phyloP scores from a whole-genome alignment of 805 yeast genomes.

The Kurtzmaniella cleridarum region DNA sequence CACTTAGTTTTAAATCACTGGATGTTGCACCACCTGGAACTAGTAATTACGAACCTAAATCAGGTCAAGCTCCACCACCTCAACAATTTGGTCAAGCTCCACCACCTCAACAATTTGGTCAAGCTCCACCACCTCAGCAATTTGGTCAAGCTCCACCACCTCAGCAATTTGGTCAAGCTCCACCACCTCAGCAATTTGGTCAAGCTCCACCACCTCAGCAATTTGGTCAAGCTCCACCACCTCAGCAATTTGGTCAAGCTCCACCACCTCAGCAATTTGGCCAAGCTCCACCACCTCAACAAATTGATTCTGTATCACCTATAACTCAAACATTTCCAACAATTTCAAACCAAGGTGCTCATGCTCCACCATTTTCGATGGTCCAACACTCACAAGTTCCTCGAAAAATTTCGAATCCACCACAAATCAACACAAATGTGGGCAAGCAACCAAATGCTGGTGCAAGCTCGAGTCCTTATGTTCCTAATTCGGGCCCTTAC shows the following conservation, averaged over 20 bases:
- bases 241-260: background rate
- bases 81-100: conserved; percentile 3
- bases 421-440: conserved; percentile 19
- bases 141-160: conserved; percentile 4
- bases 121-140: conserved; percentile 1
- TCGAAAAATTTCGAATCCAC: conserved; percentile 6
- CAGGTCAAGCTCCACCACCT: conserved; percentile 4
- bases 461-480: conserved; percentile 33
- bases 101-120: conserved; percentile 1
- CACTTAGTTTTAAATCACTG: conserved; percentile 2
- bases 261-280: background rate
- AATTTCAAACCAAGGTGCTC: background rate
- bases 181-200: conserved; percentile 5
- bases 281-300: background rate
- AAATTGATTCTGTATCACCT: background rate
- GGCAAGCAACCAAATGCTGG: conserved; percentile 14
- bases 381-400: background rate
- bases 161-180: conserved; percentile 2
- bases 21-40: conserved; percentile 1
- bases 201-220: conserved; percentile 1
- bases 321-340: conserved; percentile 8
- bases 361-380: no score
- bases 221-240: no score
- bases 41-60: background rate
- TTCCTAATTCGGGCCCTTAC: conserved; percentile 41